Conservation (phyloP, 148 eudicot genomes). For the Nepenthes mirabilis region DNA sequence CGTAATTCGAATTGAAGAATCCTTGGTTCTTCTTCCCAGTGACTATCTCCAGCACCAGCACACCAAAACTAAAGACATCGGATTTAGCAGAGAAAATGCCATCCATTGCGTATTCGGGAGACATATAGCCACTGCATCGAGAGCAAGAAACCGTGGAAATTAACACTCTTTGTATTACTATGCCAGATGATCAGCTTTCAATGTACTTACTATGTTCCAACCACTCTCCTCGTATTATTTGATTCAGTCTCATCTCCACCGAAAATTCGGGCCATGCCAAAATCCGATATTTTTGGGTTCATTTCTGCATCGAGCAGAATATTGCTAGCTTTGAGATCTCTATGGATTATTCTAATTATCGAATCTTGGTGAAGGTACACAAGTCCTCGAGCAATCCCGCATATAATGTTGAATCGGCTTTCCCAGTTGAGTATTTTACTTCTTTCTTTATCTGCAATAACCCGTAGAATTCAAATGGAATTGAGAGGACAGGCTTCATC, state of each 20-base stretch:
- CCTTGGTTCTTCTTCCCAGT: constrained; percentile 37
- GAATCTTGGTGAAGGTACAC: constrained; percentile 12
- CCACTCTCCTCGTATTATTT: constrained; percentile 6
- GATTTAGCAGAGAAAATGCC: constrained; percentile 43
- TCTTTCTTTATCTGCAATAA: constrained; percentile 5
- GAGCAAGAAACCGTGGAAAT: background rate
- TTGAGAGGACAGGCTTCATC: background rate
- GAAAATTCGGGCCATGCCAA: constrained; percentile 10
- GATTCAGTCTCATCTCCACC: constrained; percentile 10
- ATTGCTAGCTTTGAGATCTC: constrained; percentile 14
- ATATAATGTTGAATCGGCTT: constrained; percentile 8
- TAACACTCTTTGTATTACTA: background rate
- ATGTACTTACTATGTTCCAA: constrained; percentile 12
- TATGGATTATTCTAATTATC: constrained; percentile 7
- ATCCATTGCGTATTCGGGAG: constrained; percentile 50
- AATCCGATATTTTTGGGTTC: constrained; percentile 14
- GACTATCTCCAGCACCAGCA: constrained; percentile 34
- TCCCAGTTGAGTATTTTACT: background rate
- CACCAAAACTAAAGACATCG: constrained; percentile 44
- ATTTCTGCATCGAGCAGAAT: constrained; percentile 4
- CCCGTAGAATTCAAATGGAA: background rate
- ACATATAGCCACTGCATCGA: constrained; percentile 38
- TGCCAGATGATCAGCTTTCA: background rate
- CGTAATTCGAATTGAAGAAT: constrained; percentile 17
- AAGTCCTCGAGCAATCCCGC: constrained; percentile 8